Evolutionary conservation across 768 basidiomycete species (phyloP).

Genomic region (Hygrocybe coccinea): DNA sequence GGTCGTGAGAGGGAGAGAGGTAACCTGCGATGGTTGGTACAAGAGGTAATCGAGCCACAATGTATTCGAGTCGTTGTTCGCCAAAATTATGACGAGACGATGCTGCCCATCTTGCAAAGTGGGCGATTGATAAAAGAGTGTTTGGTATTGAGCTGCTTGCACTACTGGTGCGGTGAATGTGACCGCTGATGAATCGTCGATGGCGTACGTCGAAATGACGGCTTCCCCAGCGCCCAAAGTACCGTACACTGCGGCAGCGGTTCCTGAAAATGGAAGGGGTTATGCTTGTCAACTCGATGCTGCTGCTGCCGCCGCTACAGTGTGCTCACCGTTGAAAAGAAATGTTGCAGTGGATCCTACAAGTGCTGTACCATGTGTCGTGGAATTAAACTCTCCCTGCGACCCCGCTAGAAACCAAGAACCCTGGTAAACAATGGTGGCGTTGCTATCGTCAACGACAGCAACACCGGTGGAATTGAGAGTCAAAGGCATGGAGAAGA

Average conservation of each 20-base stretch:
- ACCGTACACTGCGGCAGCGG: conserved; percentile 15
- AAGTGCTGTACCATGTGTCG: conserved; percentile 9
- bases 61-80: not conserved
- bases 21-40: conserved; percentile 4
- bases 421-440: conserved; percentile 13
- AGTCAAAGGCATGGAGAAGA: not conserved
- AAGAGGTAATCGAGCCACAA: conserved; percentile 16
- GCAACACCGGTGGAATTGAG: not conserved
- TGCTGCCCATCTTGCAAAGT: conserved; percentile 7
- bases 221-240: not conserved
- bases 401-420: conserved; percentile 2
- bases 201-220: conserved; percentile 12
- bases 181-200: conserved; percentile 10
- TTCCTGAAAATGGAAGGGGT: conserved; percentile 7
- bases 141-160: not conserved
- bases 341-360: conserved; percentile 12
- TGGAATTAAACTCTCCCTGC: conserved; percentile 7
- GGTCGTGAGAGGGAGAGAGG: too few relatives aligned
- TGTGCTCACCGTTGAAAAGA: conserved; percentile 13
- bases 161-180: conserved; percentile 2
- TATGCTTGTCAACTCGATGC: not conserved
- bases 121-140: conserved; percentile 9
- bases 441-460: conserved; percentile 15
- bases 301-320: not conserved
- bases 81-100: conserved; percentile 10